Percentiles rank a stretch among this genome's conserved stretches.
phyloP scores from a whole-genome alignment of 345 rosid genomes.

The Gossypium stocksii region DNA sequence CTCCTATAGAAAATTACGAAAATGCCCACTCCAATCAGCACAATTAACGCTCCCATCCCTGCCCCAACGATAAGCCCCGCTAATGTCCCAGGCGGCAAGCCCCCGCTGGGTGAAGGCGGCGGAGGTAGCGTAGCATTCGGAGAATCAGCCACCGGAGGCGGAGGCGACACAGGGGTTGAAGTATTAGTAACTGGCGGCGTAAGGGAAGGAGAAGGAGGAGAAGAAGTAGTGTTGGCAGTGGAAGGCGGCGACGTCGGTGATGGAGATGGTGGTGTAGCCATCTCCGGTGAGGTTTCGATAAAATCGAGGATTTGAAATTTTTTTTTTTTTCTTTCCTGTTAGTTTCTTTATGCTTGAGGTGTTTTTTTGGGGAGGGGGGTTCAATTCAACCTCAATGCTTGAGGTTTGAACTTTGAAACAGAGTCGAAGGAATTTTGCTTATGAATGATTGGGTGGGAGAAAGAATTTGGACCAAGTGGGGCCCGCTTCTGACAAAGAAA shows the following conservation, averaged over 20 bases:
- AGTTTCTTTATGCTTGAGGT: not conserved
- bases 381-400: not conserved
- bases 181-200: not conserved
- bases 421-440: not conserved
- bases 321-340: not conserved
- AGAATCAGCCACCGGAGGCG: not conserved
- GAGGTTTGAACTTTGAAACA: not conserved
- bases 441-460: not conserved
- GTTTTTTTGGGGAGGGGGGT: not conserved
- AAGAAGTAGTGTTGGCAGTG: not conserved
- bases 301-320: not conserved
- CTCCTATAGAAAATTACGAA: constrained; percentile 25
- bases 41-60: constrained; percentile 28
- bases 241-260: not conserved
- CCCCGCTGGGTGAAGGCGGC: not conserved
- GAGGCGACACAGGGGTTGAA: not conserved
- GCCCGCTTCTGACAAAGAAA: not conserved
- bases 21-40: constrained; percentile 31
- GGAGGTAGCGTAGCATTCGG: not conserved
- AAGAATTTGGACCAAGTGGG: not conserved
- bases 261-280: constrained; percentile 8
- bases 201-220: not conserved
- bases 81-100: constrained; percentile 27
- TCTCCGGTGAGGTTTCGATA: constrained; percentile 4
- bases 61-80: constrained; percentile 31